Conservation (phyloP, 768 basidiomycete species). For the Russula dissimulans region DNA sequence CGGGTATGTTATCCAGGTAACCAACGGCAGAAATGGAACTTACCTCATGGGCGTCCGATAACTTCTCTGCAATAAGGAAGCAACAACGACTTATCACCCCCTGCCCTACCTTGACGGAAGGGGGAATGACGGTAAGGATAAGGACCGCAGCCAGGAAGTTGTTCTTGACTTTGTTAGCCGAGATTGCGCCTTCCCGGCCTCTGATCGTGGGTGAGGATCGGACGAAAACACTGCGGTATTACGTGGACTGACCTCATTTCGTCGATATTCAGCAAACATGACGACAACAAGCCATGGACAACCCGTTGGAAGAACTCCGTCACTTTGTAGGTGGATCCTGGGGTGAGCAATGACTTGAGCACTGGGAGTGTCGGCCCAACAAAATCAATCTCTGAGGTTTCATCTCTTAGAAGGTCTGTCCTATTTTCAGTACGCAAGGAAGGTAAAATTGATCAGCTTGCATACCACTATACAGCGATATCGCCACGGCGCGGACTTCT, state of each 20-base stretch:
- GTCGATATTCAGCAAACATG: conserved; percentile 79
- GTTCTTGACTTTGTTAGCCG: conserved; percentile 77
- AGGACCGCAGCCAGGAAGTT: conserved; percentile 84
- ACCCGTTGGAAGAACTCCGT: conserved; percentile 48
- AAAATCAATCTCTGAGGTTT: conserved; percentile 68
- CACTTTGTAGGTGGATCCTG: conserved; percentile 36
- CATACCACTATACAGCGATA: conserved; percentile 72
- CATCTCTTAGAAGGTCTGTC: conserved; percentile 77
- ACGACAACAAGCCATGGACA: conserved; percentile 75
- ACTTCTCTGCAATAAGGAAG: conserved; percentile 73
- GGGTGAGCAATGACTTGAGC: conserved; percentile 64
- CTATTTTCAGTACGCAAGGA: conserved; percentile 10
- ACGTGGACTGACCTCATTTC: conserved; percentile 70
- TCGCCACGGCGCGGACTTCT: conserved; percentile 70
- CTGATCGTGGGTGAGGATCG: conserved; percentile 31
- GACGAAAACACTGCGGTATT: not conserved
- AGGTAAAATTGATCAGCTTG: not conserved
- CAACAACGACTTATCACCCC: conserved; percentile 77
- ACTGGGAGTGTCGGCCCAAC: conserved; percentile 73
- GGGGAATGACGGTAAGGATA: conserved; percentile 70
- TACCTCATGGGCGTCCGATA: conserved; percentile 64
- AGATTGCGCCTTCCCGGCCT: conserved; percentile 68
- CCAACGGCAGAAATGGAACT: conserved; percentile 12
- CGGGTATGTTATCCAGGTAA: not conserved
- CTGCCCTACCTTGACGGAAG: conserved; percentile 55